These are phyloP conservation scores for Fragosphaeria purpurea DNA, from an alignment of 2,329 filamentous ascomycete species.

Conservation along the genomic window DNA sequence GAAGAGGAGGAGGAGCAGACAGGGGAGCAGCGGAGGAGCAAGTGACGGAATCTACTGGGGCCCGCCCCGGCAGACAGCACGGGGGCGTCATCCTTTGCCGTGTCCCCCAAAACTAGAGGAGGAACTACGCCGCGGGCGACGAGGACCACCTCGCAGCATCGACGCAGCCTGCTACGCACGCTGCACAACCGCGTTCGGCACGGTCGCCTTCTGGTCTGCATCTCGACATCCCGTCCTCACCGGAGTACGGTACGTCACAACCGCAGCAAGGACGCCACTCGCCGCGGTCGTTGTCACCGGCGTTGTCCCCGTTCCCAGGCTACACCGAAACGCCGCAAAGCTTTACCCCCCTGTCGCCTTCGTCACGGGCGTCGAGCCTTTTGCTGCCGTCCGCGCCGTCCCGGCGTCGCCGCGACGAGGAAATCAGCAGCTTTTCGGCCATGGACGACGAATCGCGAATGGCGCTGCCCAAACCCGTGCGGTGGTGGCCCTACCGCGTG, in stretches of 20 bases:
- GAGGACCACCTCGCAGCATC: too few relatives aligned
- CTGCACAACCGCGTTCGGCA: not conserved
- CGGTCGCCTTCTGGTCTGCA: conserved; percentile 19
- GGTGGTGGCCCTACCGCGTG: conserved; percentile 73
- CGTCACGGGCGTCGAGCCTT: conserved; percentile 42
- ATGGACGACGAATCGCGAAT: conserved; percentile 26
- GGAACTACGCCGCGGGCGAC: too few relatives aligned
- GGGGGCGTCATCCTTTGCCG: too few relatives aligned
- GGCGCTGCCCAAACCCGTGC: conserved; percentile 36
- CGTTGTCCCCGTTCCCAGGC: conserved; percentile 55
- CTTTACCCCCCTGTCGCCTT: conserved; percentile 26
- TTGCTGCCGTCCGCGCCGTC: conserved; percentile 38
- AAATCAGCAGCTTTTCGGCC: conserved; percentile 30
- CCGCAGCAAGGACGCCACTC: conserved; percentile 8
- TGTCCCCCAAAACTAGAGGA: too few relatives aligned
- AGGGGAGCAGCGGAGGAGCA: too few relatives aligned
- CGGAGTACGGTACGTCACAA: not conserved
- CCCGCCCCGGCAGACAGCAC: too few relatives aligned
- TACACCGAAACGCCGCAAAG: conserved; percentile 50
- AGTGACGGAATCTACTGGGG: too few relatives aligned
- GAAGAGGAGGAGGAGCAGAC: too few relatives aligned
- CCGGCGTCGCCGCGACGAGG: conserved; percentile 27
- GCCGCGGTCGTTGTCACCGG: conserved; percentile 35
- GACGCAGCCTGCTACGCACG: too few relatives aligned
- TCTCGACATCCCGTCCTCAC: conserved; percentile 33